A percentile compares a stretch with the other conserved stretches of the same genome.
phyloP scores from a whole-genome alignment of 2,329 filamentous ascomycete species.

The Penicillium sp. region DNA sequence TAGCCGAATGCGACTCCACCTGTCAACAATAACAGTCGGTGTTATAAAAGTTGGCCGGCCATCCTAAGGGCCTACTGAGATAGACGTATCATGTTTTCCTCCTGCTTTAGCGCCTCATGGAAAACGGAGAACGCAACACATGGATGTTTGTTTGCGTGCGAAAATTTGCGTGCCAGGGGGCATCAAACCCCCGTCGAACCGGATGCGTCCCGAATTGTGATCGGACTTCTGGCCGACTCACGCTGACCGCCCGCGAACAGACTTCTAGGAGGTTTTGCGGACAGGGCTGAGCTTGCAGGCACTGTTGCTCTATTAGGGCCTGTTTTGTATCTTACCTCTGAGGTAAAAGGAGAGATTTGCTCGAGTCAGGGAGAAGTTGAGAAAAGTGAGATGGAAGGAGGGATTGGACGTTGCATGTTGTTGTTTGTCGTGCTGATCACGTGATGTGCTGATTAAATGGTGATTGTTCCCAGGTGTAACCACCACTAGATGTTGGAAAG shows the following conservation, averaged over 20 bases:
- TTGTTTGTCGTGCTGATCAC: too few species aligned
- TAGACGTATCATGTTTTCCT: not conserved
- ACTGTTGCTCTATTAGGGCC: too few species aligned
- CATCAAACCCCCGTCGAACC: not conserved
- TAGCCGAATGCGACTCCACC: constrained; percentile 1
- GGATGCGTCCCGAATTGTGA: not conserved
- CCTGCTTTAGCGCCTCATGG: not conserved
- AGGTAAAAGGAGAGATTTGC: too few species aligned
- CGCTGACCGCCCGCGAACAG: constrained; percentile 4
- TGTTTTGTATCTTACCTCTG: not conserved
- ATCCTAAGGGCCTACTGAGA: not conserved
- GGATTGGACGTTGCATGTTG: too few species aligned
- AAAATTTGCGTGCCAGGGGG: not conserved
- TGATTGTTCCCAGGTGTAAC: too few species aligned
- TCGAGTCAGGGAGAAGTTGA: too few species aligned
- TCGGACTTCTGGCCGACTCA: not conserved
- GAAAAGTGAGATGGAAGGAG: too few species aligned
- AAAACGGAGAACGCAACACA: not conserved
- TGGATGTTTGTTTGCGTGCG: not conserved
- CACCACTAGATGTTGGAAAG: too few species aligned
- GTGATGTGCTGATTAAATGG: too few species aligned
- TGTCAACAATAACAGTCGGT: not conserved
- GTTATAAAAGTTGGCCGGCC: not conserved
- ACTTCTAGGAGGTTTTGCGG: not conserved
- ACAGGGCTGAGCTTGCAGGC: too few species aligned